Evolutionary conservation across 345 rosid genomes (phyloP).

Genomic region (Garcia nutans): DNA sequence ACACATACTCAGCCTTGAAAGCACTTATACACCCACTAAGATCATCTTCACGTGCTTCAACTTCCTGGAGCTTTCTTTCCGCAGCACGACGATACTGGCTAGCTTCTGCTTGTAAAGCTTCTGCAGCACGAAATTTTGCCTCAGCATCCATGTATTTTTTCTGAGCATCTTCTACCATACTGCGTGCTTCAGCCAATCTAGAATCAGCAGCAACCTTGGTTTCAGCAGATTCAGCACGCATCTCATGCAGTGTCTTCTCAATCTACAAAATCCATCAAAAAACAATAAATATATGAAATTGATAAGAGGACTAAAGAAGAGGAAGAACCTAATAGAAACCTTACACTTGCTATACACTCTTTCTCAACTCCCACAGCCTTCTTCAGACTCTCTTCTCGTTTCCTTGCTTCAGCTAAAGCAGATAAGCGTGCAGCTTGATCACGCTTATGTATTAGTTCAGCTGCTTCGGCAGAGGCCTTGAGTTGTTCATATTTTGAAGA

Average conservation of each 20-base stretch:
- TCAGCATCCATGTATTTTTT: constrained; percentile 66
- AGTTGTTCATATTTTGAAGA: constrained; percentile 56
- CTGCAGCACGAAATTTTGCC: constrained; percentile 60
- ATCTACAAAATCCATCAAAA: constrained; percentile 45
- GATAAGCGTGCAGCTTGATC: constrained; percentile 65
- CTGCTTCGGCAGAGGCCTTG: constrained; percentile 65
- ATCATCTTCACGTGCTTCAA: constrained; percentile 84
- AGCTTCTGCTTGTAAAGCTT: constrained; percentile 73
- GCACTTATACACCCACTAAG: constrained; percentile 52
- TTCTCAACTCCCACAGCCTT: constrained; percentile 81
- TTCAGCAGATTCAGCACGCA: constrained; percentile 94
- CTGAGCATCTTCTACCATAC: constrained; percentile 66
- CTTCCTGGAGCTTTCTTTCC: constrained; percentile 85
- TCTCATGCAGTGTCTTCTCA: constrained; percentile 93
- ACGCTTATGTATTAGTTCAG: constrained; percentile 55
- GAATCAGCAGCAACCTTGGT: constrained; percentile 72
- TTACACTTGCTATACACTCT: constrained; percentile 88
- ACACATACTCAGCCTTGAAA: constrained; percentile 76
- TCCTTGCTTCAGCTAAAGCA: constrained; percentile 67
- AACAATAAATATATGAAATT: constrained; percentile 2
- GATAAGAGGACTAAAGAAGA: neutral
- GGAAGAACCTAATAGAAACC: constrained; percentile 20
- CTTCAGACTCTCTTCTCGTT: constrained; percentile 75
- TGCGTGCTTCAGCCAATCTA: constrained; percentile 62
- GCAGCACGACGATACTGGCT: constrained; percentile 62